These are phyloP conservation scores for Cercospora nicotianae DNA, from an alignment of 2,329 filamentous ascomycete genomes.

Conservation along the genomic window DNA sequence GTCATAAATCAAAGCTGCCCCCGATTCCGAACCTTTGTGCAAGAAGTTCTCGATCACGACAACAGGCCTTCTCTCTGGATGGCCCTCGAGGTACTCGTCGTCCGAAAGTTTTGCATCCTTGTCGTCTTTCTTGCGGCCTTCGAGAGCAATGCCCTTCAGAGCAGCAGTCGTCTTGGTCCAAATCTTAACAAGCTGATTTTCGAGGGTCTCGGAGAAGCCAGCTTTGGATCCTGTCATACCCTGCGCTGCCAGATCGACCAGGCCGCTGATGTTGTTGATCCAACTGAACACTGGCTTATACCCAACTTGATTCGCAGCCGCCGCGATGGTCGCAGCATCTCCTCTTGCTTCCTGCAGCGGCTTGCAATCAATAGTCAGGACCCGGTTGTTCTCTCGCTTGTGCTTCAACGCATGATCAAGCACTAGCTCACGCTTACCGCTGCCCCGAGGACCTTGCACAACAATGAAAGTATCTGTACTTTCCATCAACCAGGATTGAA, in stretches of 20 bases:
- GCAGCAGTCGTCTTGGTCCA: conserved; percentile 79
- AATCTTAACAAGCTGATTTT: conserved; percentile 86
- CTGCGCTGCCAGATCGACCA: conserved; percentile 89
- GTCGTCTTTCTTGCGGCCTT: conserved; percentile 68
- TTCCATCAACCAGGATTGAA: conserved; percentile 83
- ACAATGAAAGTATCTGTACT: conserved; percentile 90
- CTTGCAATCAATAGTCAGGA: conserved; percentile 88
- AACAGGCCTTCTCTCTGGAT: conserved; percentile 78
- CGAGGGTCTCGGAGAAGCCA: conserved; percentile 88
- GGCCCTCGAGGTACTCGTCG: conserved; percentile 85
- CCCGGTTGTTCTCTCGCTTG: conserved; percentile 61
- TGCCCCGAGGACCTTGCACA: conserved; percentile 86
- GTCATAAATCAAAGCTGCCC: conserved; percentile 50
- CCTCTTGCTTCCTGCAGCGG: conserved; percentile 87
- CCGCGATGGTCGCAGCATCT: conserved; percentile 79
- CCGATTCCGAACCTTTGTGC: conserved; percentile 62
- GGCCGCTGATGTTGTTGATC: conserved; percentile 91
- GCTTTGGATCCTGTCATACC: conserved; percentile 92
- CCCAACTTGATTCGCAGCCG: conserved; percentile 78
- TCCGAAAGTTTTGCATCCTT: conserved; percentile 71
- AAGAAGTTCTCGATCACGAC: conserved; percentile 91
- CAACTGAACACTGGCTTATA: conserved; percentile 94
- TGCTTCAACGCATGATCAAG: conserved; percentile 78
- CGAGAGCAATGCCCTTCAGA: conserved; percentile 73
- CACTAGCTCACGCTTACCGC: conserved; percentile 85